Conservation (phyloP, 768 basidiomycete species). For the Mycena vitilis region DNA sequence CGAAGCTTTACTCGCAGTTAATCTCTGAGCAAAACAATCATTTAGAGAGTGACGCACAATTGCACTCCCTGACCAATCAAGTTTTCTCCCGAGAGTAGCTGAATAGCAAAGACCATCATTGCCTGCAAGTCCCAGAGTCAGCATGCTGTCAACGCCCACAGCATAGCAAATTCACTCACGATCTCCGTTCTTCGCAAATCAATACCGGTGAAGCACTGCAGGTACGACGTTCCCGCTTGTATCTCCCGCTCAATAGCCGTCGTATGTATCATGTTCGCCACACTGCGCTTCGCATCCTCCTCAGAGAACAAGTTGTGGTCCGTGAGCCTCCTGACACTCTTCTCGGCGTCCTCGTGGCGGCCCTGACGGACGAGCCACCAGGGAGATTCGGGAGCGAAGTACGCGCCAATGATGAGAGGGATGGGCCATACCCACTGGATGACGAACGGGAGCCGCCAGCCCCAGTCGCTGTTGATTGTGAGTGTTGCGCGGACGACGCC, state of each 20-base stretch:
- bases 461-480: constrained; percentile 38
- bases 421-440: constrained; percentile 41
- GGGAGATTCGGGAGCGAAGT: constrained; percentile 36
- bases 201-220: constrained; percentile 37
- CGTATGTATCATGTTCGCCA: constrained; percentile 41
- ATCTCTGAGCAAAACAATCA: not conserved
- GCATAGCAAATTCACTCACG: constrained; percentile 15
- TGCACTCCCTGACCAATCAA: constrained; percentile 40
- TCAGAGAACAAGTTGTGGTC: constrained; percentile 30
- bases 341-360: constrained; percentile 37
- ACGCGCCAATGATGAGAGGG: constrained; percentile 35
- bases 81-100: constrained; percentile 39
- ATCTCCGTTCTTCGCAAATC: constrained; percentile 40
- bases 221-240: constrained; percentile 37
- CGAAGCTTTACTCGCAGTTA: constrained; percentile 24
- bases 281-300: constrained; percentile 34
- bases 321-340: constrained; percentile 34
- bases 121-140: constrained; percentile 14
- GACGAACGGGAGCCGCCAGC: constrained; percentile 41
- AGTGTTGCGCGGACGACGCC: constrained; percentile 39
- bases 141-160: not conserved
- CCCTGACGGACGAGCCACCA: constrained; percentile 41
- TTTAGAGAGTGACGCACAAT: constrained; percentile 20
- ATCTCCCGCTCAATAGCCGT: constrained; percentile 38
- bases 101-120: constrained; percentile 43